Evolutionary conservation across 257 asterid genomes (phyloP).

Genomic region (Nicotiana tomentosiformis): DNA sequence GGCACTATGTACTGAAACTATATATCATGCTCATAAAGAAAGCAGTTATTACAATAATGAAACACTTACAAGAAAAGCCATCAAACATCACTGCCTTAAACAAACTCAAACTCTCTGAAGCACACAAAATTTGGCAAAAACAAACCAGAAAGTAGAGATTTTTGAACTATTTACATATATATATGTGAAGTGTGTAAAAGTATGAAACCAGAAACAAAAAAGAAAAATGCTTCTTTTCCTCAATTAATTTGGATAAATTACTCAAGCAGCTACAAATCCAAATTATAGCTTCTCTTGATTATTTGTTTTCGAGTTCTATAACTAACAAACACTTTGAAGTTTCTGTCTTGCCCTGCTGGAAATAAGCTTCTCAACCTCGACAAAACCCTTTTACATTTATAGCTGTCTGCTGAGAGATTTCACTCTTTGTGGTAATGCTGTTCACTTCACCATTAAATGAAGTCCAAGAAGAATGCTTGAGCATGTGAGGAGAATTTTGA

Average conservation of each 20-base stretch:
- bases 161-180: conserved; percentile 18
- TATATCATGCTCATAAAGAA: neutral
- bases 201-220: conserved; percentile 3
- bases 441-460: conserved; percentile 37
- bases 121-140: conserved; percentile 1
- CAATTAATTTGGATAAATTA: neutral
- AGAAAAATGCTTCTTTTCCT: neutral
- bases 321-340: neutral
- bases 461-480: conserved; percentile 47
- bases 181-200: conserved; percentile 13
- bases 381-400: conserved; percentile 14
- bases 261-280: neutral
- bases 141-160: neutral
- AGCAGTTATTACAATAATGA: neutral
- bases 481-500: conserved; percentile 52
- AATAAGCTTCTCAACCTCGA: conserved; percentile 14
- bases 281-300: neutral
- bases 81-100: conserved; percentile 8
- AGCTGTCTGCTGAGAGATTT: conserved; percentile 32
- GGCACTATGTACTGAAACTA: neutral
- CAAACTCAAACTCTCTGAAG: conserved; percentile 7
- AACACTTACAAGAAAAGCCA: neutral
- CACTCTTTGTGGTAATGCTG: conserved; percentile 32
- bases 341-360: neutral
- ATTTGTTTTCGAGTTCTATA: neutral